Conservation (phyloP, 345 rosid species). For the Acer campestre region DNA sequence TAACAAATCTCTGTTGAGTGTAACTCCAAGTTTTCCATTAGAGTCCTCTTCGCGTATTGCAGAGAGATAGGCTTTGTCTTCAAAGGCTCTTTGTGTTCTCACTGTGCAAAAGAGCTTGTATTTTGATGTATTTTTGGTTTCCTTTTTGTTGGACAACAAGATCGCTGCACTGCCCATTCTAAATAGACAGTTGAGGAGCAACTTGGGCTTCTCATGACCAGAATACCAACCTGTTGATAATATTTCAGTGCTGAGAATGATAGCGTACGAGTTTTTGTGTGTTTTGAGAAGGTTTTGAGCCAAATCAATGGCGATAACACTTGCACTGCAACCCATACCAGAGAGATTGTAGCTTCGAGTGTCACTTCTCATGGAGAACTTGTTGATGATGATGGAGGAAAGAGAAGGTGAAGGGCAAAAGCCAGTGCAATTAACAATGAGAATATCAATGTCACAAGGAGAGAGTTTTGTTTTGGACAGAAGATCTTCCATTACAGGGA, state of each 20-base stretch:
- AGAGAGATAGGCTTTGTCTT: slow-evolving; percentile 37
- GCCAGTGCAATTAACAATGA: slow-evolving; percentile 54
- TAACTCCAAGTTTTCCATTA: slow-evolving; percentile 53
- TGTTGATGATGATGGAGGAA: slow-evolving; percentile 50
- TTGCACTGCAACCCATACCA: slow-evolving; percentile 74
- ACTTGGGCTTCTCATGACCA: slow-evolving; percentile 45
- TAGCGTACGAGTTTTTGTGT: slow-evolving; percentile 38
- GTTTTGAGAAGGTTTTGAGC: slow-evolving; percentile 43
- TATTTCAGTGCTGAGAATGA: slow-evolving; percentile 60
- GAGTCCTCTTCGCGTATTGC: slow-evolving; percentile 55
- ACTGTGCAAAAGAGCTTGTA: slow-evolving; percentile 35
- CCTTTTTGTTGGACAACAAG: slow-evolving; percentile 46
- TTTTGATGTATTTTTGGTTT: slow-evolving; percentile 36
- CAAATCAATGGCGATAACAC: slow-evolving; percentile 43
- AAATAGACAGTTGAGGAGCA: slow-evolving; percentile 55
- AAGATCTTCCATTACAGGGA: slow-evolving; percentile 49
- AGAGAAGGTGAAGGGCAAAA: slow-evolving; percentile 63
- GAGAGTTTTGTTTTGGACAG: slow-evolving; percentile 42
- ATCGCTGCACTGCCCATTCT: slow-evolving; percentile 65
- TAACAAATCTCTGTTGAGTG: slow-evolving; percentile 42
- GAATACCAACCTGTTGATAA: slow-evolving; percentile 63
- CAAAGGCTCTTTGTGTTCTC: slow-evolving; percentile 47
- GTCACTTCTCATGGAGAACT: slow-evolving; percentile 45
- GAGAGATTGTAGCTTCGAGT: slow-evolving; percentile 52
- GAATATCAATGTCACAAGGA: slow-evolving; percentile 45